Base-by-base conservation (phyloP, 2,329 filamentous ascomycete species). In the Aspergillus persii region DNA sequence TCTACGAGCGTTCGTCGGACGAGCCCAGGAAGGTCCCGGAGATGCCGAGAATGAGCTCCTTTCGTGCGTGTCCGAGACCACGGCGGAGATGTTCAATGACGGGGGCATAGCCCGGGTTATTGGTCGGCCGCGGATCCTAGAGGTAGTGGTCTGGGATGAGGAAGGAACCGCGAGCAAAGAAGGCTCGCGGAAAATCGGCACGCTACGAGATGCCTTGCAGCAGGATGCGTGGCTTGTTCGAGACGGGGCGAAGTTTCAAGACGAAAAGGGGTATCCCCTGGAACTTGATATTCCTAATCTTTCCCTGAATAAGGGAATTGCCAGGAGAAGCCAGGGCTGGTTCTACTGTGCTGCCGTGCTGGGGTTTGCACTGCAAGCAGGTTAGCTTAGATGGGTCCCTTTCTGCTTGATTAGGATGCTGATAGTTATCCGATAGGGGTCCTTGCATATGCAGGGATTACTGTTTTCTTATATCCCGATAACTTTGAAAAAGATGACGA, bases 21-120 rank as follows among this genome's bases (percentile, higher is more conserved):
- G 80, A 50, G 79, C 77, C 0, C 72, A 78, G 41, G 80, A 82
- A 61, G 77, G 74, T 3, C 68, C 70, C 0, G 74, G 77, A 0
- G 69, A 71, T 1, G 76, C 73, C 0, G 80, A 82, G 30, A 66
- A 67, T 0, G 80, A 82, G 27, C 63, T 82, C 0, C 71, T 81
- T 58, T 79, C 79, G 0, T 83, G 79, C 4, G 81, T 80, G 0
- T 81, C 79, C 0, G 66, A 77, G 8, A 77, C 77, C 1, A 79
- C 77, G 0, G 79, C 77, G 3, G 80, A 83, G 58, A 63, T 82
- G 0, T 82, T 76, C 61, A 81, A 80, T 7, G 75, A 78, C 50
- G 65, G 71, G 0, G 71, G 73, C 0, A 69, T 83, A 2, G 70
- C 74, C 1, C 67, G 73, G 8, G 73, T 76, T 7, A 71, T 71